These are phyloP conservation scores for Aphanomyces cochlioides DNA, from an alignment of 352 stramenopile genomes.

Conservation along the genomic window DNA sequence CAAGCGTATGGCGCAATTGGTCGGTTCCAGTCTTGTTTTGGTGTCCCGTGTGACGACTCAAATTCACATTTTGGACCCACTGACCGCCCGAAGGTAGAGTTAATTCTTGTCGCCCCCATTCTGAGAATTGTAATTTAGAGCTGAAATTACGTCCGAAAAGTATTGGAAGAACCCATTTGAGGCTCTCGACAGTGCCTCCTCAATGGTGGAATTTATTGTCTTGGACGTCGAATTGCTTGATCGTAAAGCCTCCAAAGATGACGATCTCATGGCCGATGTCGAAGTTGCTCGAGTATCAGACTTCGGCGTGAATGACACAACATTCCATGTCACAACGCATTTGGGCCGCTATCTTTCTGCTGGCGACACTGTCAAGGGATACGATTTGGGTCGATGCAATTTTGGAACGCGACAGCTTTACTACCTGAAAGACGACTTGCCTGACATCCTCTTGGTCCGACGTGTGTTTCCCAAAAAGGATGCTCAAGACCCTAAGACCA, in stretches of 20 bases:
- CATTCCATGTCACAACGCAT: constrained; percentile 60
- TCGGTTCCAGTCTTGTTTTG: constrained; percentile 55
- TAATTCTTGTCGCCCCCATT: background rate
- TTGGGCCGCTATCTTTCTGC: constrained; percentile 53
- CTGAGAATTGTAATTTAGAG: constrained; percentile 22
- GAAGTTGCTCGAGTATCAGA: constrained; percentile 64
- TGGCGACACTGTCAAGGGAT: constrained; percentile 68
- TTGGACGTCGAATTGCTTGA: constrained; percentile 60
- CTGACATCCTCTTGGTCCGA: constrained; percentile 71
- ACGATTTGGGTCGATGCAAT: constrained; percentile 57
- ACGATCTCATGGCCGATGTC: constrained; percentile 43
- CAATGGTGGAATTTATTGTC: constrained; percentile 67
- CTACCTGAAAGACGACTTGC: constrained; percentile 50
- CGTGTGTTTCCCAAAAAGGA: constrained; percentile 51
- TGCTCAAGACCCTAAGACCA: constrained; percentile 38
- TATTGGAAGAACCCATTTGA: constrained; percentile 72
- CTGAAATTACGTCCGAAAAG: constrained; percentile 54
- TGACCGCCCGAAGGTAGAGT: constrained; percentile 39
- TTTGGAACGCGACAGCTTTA: constrained; percentile 47
- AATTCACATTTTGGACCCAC: constrained; percentile 61
- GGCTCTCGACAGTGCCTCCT: constrained; percentile 50
- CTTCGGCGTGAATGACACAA: constrained; percentile 79
- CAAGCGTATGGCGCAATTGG: constrained; percentile 52
- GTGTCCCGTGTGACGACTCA: constrained; percentile 59
- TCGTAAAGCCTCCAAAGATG: background rate